These are phyloP conservation scores for Ceratorhiza oryzae-sativae DNA, from an alignment of 1,284 basidiomycete species.

Conservation along the genomic window DNA sequence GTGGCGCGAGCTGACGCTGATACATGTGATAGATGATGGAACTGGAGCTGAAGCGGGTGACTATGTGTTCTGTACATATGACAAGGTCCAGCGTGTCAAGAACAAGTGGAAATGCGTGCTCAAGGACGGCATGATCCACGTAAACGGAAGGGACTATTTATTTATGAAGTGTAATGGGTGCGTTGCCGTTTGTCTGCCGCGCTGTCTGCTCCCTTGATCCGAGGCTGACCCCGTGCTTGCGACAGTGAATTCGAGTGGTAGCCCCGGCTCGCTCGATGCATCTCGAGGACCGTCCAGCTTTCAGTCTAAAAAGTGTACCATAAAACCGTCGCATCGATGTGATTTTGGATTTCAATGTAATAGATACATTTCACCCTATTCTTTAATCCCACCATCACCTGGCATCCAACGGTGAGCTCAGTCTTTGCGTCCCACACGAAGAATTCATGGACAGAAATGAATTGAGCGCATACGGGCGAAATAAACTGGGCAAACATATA, in stretches of 20 bases:
- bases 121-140: constrained; percentile 97
- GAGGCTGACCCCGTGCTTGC: neutral
- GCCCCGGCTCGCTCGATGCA: no score
- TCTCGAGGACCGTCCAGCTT: neutral
- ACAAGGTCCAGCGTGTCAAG: constrained; percentile 98
- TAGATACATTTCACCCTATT: neutral
- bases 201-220: neutral
- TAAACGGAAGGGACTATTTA: constrained; percentile 96
- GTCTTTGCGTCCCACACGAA: no score
- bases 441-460: no score
- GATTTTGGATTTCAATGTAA: constrained; percentile 3
- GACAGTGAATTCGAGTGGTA: constrained; percentile 47
- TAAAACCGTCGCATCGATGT: constrained; percentile 1
- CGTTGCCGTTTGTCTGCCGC: no score
- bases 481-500: no score
- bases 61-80: constrained; percentile 98
- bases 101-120: constrained; percentile 99
- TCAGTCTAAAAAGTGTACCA: neutral
- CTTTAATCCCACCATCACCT: neutral
- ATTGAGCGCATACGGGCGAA: no score
- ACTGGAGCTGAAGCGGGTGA: constrained; percentile 79
- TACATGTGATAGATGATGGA: constrained; percentile 65
- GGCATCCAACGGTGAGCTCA: no score
- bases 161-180: constrained; percentile 95
- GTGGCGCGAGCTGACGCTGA: constrained; percentile 50